Evolutionary conservation across 139 green algal species (phyloP).

Genomic region (Chlamydomonas incerta): DNA sequence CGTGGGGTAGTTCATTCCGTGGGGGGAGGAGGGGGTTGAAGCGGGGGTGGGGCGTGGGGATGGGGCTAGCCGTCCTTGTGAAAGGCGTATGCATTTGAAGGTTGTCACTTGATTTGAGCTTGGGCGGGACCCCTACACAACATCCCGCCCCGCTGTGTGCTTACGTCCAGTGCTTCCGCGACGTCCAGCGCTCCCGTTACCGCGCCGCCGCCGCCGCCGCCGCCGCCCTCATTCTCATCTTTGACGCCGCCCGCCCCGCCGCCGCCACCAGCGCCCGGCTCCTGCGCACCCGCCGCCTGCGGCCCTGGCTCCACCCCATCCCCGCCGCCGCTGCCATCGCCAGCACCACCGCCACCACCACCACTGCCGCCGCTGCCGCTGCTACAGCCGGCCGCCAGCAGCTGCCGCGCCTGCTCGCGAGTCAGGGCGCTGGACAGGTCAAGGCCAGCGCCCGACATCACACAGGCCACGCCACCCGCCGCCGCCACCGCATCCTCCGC

Average conservation of each 20-base stretch:
- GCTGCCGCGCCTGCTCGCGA: background rate
- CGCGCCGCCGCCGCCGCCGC: too few relatives aligned
- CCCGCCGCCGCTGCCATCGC: background rate
- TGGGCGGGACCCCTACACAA: too few relatives aligned
- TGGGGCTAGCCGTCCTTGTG: too few relatives aligned
- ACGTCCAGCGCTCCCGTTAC: background rate
- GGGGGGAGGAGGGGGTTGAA: too few relatives aligned
- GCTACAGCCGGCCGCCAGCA: background rate
- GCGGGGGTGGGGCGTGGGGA: too few relatives aligned
- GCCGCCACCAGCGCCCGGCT: too few relatives aligned
- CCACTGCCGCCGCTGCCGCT: slow-evolving; percentile 30
- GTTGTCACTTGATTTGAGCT: too few relatives aligned
- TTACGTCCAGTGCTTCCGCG: background rate
- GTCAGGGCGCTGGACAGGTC: slow-evolving; percentile 19
- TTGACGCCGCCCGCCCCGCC: background rate
- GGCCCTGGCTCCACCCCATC: background rate
- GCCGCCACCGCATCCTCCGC: slow-evolving; percentile 61
- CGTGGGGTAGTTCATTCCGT: too few relatives aligned
- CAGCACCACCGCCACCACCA: too few relatives aligned
- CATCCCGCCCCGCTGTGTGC: background rate
- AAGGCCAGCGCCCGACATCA: slow-evolving; percentile 59
- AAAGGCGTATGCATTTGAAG: too few relatives aligned
- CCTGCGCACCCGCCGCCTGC: background rate
- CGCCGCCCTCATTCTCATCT: background rate
- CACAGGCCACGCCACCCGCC: slow-evolving; percentile 69